Evolutionary conservation across 148 eudicot species (phyloP).

Genomic region (Nyssa sinensis): DNA sequence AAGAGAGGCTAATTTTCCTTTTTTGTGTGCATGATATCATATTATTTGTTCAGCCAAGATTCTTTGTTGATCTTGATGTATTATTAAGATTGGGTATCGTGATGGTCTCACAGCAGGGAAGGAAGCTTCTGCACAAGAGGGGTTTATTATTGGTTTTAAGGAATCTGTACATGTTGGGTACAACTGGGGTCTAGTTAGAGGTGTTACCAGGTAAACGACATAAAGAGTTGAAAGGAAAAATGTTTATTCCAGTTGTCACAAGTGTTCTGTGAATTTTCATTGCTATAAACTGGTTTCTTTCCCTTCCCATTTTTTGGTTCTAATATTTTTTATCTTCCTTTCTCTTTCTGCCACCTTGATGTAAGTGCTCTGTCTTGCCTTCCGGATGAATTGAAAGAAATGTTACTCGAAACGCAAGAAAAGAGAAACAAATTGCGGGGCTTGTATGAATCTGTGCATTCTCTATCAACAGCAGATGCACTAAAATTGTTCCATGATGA

Average conservation of each 20-base stretch:
- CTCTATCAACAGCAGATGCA: conserved; percentile 58
- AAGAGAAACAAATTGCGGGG: conserved; percentile 39
- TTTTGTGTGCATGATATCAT: background rate
- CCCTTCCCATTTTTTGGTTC: background rate
- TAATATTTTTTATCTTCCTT: conserved; percentile 2
- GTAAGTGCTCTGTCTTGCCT: conserved; percentile 63
- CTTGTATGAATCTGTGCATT: conserved; percentile 52
- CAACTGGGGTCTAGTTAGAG: conserved; percentile 79
- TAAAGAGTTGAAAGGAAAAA: background rate
- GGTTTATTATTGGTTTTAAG: conserved; percentile 76
- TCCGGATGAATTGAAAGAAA: conserved; percentile 50
- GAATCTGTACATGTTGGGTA: conserved; percentile 62
- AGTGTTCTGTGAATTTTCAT: background rate
- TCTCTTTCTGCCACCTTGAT: conserved; percentile 11
- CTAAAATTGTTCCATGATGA: conserved; percentile 55
- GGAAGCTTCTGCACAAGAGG: conserved; percentile 81
- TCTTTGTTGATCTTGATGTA: conserved; percentile 10
- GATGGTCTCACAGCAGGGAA: conserved; percentile 72
- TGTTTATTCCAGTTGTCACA: too few relatives aligned
- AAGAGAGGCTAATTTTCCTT: background rate
- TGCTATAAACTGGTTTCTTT: background rate
- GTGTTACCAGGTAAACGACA: conserved; percentile 68
- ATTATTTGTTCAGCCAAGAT: background rate
- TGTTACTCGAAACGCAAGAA: conserved; percentile 53
- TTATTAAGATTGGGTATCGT: conserved; percentile 75